Evolutionary conservation across 805 yeast genomes (phyloP), one percentile per base, ranked within the genome.

Genomic region (Candida peoriensis): DNA sequence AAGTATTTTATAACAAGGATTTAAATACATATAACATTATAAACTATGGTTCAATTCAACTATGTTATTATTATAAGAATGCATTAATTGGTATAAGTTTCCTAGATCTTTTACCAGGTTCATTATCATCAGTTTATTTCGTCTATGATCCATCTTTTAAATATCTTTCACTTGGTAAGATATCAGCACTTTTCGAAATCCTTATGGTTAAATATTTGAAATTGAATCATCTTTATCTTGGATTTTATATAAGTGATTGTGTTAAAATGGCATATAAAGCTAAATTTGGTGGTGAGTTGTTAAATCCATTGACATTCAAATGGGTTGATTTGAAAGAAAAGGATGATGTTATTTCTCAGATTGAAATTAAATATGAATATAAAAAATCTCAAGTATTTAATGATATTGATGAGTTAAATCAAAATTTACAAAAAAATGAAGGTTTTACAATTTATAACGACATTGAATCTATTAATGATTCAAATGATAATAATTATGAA

Each of bases 61-160:
- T 86, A 50, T 72, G 85, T 52, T 88, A 86, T 51, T 84, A 81
- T 47, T 54, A 70, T 13, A 72, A 83, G 30, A 76, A 58, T 4
- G 66, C 70, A 41, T 62, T 88, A 15, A 73, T 84, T 26, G 96
- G 90, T 1, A 60, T 88, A 23, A 84, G 84, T 0, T 85, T 88
- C 1, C 51, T 82, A 20, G 97, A 88, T 56, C 61, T 88, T 15
- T 56, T 89, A 22, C 95, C 95, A 0, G 57, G 74, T 18, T 81
- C 85, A 0, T 55, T 89, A 0, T 86, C 96, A 0, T 78, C 95
- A 0, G 89, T 89, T 2, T 88, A 89, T 54, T 83, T 89, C 53
- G 76, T 88, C 10, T 86, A 93, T 84, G 89, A 87, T 52, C 93
- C 94, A 0, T 89, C 78, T 35, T 81, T 68, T 51, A 77, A 79